phyloP scores from a whole-genome alignment of 148 eudicot genomes.

The Cornus florida region DNA sequence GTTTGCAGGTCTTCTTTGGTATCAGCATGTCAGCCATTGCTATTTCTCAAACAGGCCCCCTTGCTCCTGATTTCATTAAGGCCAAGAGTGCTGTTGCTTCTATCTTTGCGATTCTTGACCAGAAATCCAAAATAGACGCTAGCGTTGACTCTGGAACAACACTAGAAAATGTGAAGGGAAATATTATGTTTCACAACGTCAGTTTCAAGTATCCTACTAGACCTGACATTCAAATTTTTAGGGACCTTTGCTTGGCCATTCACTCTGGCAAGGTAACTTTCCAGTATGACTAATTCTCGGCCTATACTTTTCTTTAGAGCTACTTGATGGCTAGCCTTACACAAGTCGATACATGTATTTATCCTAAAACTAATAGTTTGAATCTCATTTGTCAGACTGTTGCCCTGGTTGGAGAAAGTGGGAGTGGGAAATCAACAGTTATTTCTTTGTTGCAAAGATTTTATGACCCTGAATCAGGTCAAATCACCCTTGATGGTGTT shows the following conservation, averaged over 20 bases:
- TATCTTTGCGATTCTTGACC: slow-evolving; percentile 27
- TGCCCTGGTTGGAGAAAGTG: slow-evolving; percentile 32
- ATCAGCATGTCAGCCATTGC: slow-evolving; percentile 22
- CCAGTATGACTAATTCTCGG: background rate
- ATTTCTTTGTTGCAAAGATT: slow-evolving; percentile 20
- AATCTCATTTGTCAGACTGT: no score
- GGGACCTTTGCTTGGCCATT: slow-evolving; percentile 25
- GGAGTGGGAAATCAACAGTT: slow-evolving; percentile 29
- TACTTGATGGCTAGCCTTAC: no score
- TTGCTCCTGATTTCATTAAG: slow-evolving; percentile 22
- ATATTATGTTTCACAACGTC: slow-evolving; percentile 23
- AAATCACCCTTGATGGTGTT: slow-evolving; percentile 13
- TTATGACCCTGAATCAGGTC: slow-evolving; percentile 22
- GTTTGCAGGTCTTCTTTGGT: slow-evolving; percentile 37
- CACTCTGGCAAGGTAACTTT: slow-evolving; percentile 34
- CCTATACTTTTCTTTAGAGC: no score
- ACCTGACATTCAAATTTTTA: slow-evolving; percentile 32
- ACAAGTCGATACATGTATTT: no score
- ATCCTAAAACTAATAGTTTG: no score
- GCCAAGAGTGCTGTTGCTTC: slow-evolving; percentile 25
- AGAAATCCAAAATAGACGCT: slow-evolving; percentile 21
- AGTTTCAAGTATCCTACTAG: slow-evolving; percentile 33
- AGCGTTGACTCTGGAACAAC: slow-evolving; percentile 12
- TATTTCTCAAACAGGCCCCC: slow-evolving; percentile 13
- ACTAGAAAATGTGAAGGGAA: slow-evolving; percentile 16